Conservation (phyloP, 169 alveolate genomes). For the Cryptosporidium meleagridis region DNA sequence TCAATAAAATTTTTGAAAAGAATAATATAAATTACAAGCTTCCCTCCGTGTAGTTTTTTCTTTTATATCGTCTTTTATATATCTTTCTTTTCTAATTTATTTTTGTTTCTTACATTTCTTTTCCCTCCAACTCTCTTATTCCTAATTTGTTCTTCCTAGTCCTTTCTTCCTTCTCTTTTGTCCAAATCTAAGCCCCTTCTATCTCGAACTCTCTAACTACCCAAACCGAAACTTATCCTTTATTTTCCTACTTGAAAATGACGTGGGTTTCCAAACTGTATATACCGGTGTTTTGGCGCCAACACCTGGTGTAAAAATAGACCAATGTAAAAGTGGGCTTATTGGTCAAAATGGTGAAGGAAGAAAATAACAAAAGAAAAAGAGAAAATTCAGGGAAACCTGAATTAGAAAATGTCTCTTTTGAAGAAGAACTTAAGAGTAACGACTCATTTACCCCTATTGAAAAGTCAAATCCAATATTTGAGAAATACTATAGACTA, state of each 20-base stretch:
- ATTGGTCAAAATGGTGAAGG: neutral
- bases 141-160: neutral
- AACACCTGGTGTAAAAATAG: neutral
- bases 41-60: neutral
- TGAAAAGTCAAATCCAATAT: neutral
- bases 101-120: neutral
- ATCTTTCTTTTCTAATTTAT: neutral
- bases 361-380: neutral
- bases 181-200: neutral
- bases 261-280: neutral
- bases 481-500: slow-evolving; percentile 10
- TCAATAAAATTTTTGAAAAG: neutral
- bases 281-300: neutral
- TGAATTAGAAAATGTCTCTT: neutral
- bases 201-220: too few relatives aligned
- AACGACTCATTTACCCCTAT: neutral
- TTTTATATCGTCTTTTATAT: neutral
- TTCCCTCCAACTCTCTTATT: neutral
- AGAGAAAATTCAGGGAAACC: neutral
- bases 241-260: neutral
- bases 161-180: neutral
- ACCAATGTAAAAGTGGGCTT: neutral
- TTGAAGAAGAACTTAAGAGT: neutral
- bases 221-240: neutral
- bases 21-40: slow-evolving; percentile 8